Evolutionary conservation across 2,329 filamentous ascomycete species (phyloP), one percentile per base, ranked within the genome.

Genomic region (Microthyrium microscopicum): DNA sequence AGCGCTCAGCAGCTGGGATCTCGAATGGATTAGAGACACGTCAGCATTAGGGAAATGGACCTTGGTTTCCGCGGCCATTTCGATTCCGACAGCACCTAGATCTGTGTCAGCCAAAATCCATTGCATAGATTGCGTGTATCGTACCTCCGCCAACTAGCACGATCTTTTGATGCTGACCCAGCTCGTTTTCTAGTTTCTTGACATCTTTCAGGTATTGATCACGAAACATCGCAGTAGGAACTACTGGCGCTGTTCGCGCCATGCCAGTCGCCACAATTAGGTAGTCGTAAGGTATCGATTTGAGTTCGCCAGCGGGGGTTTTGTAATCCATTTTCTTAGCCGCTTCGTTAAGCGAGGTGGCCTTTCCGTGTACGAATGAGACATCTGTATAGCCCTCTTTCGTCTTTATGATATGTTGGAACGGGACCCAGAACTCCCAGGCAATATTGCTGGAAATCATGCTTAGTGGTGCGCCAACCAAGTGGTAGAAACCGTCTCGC

Each of bases 61-160:
- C 53, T 84, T 85, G 34, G 85, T 59, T 55, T 89, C 80, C 2
- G 77, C 72, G 0, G 81, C 78, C 65, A 87, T 83, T 50, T 87
- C 80, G 35, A 85, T 73, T 6, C 81, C 81, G 1, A 85, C 80
- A 5, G 80, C 81, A 31, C 77, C 66, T 69, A 11, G 13, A 8
- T 19, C 4, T 12, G n/a, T 34, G 5, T 29, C 16, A 18, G 21
- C 13, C 15, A 11, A 4, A 9, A 26, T 28, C 4, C 12, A 8
- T n/a, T 18, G 20, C 6, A 16, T 4, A 15, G 12, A 15, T 70
- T 51, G 55, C 2, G 70, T 8, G 7, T 15, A 20, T n/a, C 34
- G 31, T 19, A 34, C 34, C 35, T 18, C 35, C 35, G 13, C 35
- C 35, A 19, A 37, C 27, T 17, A 37, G 12, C n/a, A 35, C 35